Base-by-base conservation (phyloP, 2,329 filamentous ascomycete species). In the Rhexocercosporidium sp. region DNA sequence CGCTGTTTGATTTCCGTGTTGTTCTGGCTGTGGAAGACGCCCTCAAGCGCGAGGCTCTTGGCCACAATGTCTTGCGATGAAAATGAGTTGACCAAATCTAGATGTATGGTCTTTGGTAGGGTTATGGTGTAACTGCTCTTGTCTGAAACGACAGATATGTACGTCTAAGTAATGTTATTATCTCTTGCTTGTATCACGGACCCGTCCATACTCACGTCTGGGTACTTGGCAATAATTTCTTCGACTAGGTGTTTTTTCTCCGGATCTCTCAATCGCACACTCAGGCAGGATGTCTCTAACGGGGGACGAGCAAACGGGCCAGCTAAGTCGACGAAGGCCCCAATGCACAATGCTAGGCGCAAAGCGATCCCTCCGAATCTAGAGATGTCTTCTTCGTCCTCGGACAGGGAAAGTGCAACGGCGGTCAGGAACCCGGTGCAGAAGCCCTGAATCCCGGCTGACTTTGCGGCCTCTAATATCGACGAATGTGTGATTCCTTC, bases 381-480 rank as follows among this genome's bases (percentile, higher is more conserved):
- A 20, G 18, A 20, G 44, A 47, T 20, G 18, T 47, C n/a, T 20
- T 20, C 44, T 20, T 47, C 18, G n/a, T 47, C n/a, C 18, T 22
- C n/a, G 18, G 44, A 47, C 44, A 22, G n/a, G 6, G 44, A 47
- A 47, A 47, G 2, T 20, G 57, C 57, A 3, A 46, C 37, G 2
- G 57, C 57, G n/a, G 37, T 46, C 9, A 59, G 57, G 22, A 59
- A 46, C 39, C 57, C 57, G 9, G 37, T 59, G 37, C 57, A 59
- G 37, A 59, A 59, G 3, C 57, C 57, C 34, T 44, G 57, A 4
- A 44, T 59, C 57, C 27, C 22, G 7, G 37, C 44, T 47, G n/a
- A 47, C 18, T 47, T 47, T 20, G 44, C 41, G 41, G 41, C 41
- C 41, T 44, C 41, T 44, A 44, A 44, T 44, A 44, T 44, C n/a